Base-by-base conservation (phyloP, 2,329 filamentous ascomycete genomes). In the Hypoxylon sp. region DNA sequence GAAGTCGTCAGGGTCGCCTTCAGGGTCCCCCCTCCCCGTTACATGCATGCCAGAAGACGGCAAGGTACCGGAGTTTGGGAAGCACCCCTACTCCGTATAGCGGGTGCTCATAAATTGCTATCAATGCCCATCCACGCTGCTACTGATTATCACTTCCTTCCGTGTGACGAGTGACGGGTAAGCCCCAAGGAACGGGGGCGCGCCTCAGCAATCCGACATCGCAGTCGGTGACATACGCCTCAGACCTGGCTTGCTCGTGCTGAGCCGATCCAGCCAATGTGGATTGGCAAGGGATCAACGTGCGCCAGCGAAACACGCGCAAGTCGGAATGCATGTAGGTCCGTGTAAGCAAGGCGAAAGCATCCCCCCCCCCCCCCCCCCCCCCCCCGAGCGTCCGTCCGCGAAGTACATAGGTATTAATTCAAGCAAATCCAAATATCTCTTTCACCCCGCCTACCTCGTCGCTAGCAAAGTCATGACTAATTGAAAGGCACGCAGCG, bases 141-240 rank as follows among this genome's bases (percentile, higher is more conserved):
- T 58, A 48, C 53, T 61, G 54, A 58, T 61, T 48, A 47, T 57
- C 61, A 62, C 46, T 45, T 48, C 55, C 49, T 62, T 40, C 55
- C 61, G 51, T 48, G 46, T 62, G 58, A 61, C 58, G 20, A 27
- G 40, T 58, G 58, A 61, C n/a, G n/a, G n/a, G n/a, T n/a, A n/a
- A n/a, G n/a, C 54, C 55, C 48, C 13, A 35, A 35, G n/a, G n/a
- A 51, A 60, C 17, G 48, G 31, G 1, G 5, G 24, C 29, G 49
- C 42, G 42, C 54, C 54, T 18, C 42, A 27, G 38, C 46, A 56
- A 64, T 55, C 61, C 61, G 61, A 64, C 58, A 62, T 59, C 61
- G 58, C 55, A 35, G 49, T 48, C 23, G 35, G 38, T 47, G 47
- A 53, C 38, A 48, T 56, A 54, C 50, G 40, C 43, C 27, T 37